Evolutionary conservation across 306 rosid genomes (phyloP), one percentile per base, ranked within the genome.

Genomic region (Lotus japonicus): DNA sequence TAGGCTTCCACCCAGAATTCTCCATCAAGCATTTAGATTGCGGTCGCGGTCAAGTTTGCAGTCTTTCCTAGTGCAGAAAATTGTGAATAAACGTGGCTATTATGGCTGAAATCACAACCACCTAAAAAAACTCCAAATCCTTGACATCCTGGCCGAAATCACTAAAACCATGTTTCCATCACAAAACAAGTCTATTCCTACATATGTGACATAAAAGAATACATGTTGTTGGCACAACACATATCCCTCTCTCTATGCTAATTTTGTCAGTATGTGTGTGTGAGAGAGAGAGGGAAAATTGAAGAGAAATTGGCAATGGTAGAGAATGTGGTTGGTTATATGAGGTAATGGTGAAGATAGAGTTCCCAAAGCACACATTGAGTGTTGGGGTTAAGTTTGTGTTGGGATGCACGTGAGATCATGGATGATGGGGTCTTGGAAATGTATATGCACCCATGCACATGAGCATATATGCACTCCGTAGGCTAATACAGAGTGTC

Each of bases 401-500:
- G 69, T 71, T 41, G 42, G 35, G 16, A 28, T 44, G 88, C 81
- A 75, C 84, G 79, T 70, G 84, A 72, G 64, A 49, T 77, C 15
- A 28, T 39, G 50, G 58, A 70, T 70, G 36, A 70, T 60, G 69
- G 4, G 69, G 4, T 68, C 80, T 76, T 63, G 88, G 82, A 61
- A 84, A 45, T 67, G 82, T 41, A 26, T 54, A 55, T 76, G 86
- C 75, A 54, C 52, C 63, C 71, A 70, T 72, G 85, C 78, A 72
- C 85, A 70, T 75, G 87, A 31, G 36, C 36, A 80, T n/a, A 14
- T 48, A 73, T 68, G 78, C 60, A 66, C 38, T 71, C 71, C 84
- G 64, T 46, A 74, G 84, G 86, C 84, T 78, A 38, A 81, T 75
- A 79, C 19, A 61, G 11, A 42, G 86, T 87, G 95, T 89, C 85